These are phyloP conservation scores for Panicum hallii DNA, from an alignment of 202 grass and related monocot species.

Conservation along the genomic window DNA sequence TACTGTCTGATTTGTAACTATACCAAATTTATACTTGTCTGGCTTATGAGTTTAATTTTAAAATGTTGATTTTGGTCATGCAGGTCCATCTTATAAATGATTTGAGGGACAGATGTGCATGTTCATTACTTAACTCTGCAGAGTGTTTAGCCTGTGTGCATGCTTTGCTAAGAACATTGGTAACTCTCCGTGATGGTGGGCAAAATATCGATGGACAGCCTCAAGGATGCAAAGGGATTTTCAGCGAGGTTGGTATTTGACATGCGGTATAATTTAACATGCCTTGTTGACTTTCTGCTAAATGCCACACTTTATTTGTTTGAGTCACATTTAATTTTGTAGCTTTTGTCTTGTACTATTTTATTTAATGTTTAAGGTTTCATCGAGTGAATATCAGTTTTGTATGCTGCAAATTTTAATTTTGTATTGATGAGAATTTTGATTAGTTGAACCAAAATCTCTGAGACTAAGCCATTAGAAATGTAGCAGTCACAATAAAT, in stretches of 20 bases:
- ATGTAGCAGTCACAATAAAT: slow-evolving; percentile 15
- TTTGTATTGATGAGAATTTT: slow-evolving; percentile 11
- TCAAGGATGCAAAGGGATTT: slow-evolving; percentile 48
- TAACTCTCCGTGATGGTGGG: slow-evolving; percentile 43
- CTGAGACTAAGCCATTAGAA: slow-evolving; percentile 4
- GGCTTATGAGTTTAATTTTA: slow-evolving; percentile 34
- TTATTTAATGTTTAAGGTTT: slow-evolving; percentile 32
- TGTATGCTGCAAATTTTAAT: slow-evolving; percentile 28
- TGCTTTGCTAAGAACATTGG: slow-evolving; percentile 65
- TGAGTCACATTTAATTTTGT: slow-evolving; percentile 28
- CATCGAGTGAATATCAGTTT: neutral
- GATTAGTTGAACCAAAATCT: slow-evolving; percentile 15
- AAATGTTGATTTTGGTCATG: slow-evolving; percentile 35
- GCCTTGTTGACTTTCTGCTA: slow-evolving; percentile 6
- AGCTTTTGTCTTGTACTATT: neutral
- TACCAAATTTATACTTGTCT: slow-evolving; percentile 18
- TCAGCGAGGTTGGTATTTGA: slow-evolving; percentile 48
- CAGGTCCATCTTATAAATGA: slow-evolving; percentile 68
- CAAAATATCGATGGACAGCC: slow-evolving; percentile 47
- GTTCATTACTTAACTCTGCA: slow-evolving; percentile 49
- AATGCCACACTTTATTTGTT: neutral
- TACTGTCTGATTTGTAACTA: slow-evolving; percentile 45
- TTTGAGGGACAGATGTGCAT: slow-evolving; percentile 56
- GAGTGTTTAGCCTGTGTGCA: slow-evolving; percentile 60
- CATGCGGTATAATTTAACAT: neutral